Evolutionary conservation across 768 basidiomycete species (phyloP).

Genomic region (Lentinula aciculospora): DNA sequence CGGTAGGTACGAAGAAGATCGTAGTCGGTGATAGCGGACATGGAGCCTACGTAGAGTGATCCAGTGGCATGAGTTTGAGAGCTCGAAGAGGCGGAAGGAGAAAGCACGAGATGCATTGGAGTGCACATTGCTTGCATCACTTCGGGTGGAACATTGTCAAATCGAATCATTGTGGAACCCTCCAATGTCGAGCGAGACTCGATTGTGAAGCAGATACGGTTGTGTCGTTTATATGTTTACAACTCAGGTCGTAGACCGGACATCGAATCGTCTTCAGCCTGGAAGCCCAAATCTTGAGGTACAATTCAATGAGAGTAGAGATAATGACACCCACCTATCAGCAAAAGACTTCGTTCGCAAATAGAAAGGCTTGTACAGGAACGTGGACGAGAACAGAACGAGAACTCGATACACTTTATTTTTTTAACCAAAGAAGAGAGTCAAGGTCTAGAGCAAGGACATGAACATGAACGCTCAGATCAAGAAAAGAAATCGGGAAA

Average conservation of each 20-base stretch:
- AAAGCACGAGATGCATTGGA: conserved; percentile 72
- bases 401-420: no score
- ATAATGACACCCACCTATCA: not conserved
- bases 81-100: conserved; percentile 20
- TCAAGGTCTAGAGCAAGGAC: not conserved
- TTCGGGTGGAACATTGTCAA: conserved; percentile 68
- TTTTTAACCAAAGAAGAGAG: not conserved
- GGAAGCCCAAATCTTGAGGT: not conserved
- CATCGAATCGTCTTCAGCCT: not conserved
- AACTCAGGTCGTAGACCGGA: not conserved
- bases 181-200: not conserved
- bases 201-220: not conserved
- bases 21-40: conserved; percentile 53
- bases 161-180: conserved; percentile 57
- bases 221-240: not conserved
- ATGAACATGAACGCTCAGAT: not conserved
- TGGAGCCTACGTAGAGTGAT: conserved; percentile 62
- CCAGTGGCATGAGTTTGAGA: conserved; percentile 26
- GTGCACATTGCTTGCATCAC: conserved; percentile 84
- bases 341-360: not conserved
- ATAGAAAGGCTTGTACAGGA: not conserved
- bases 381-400: not conserved
- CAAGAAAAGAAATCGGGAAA: not conserved
- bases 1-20: conserved; percentile 41
- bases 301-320: not conserved